Base-by-base conservation (phyloP, 495 filamentous ascomycete genomes). In the Aspergillus kassunensis region DNA sequence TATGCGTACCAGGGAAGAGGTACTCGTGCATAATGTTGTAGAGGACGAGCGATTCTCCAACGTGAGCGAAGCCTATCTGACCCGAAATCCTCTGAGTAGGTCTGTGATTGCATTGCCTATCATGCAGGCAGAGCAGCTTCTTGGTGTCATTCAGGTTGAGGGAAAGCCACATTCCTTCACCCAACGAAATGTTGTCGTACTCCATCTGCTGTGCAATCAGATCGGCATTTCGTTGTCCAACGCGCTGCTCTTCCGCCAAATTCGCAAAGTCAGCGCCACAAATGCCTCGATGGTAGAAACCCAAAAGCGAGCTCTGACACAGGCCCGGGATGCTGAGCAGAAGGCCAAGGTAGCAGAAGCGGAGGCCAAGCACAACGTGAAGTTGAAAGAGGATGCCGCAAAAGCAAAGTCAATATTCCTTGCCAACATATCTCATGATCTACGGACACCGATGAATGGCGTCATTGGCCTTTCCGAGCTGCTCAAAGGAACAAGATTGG, bases 361-460 rank as follows among this genome's bases (percentile, higher is more conserved):
- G 0, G 83, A 89, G 62, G 91, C 91, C 9, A 88, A 91, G 54
- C 84, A 88, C 41, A 92, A 90, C 55, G 88, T 95, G 54, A 87
- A 89, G 60, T 75, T 95, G 12, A 91, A 92, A 41, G 90, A 96
- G 64, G 91, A 96, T 66, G 90, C 90, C 10, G 89, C 90, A 31
- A 88, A 86, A 65, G 90, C 89, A 11, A 96, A 95, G 66, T 88
- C 85, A 6, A 91, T 95, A 43, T 96, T 96, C 76, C 78, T 96
- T 18, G 91, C 91, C 15, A 96, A 96, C 60, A 90, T 95, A 13
- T 91, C 88, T 3, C 89, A 93, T 60, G 89, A 93, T 67, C 69
- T 92, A 41, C 83, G 90, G 18, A 93, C 90, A 3, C 91, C 89
- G 0, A 80, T 96, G 53, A 91, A 91, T 60, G 90, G 90, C 24